Evolutionary conservation across 371 early-diverging fungal genomes (phyloP).

Genomic region (Umbelopsis sp.): DNA sequence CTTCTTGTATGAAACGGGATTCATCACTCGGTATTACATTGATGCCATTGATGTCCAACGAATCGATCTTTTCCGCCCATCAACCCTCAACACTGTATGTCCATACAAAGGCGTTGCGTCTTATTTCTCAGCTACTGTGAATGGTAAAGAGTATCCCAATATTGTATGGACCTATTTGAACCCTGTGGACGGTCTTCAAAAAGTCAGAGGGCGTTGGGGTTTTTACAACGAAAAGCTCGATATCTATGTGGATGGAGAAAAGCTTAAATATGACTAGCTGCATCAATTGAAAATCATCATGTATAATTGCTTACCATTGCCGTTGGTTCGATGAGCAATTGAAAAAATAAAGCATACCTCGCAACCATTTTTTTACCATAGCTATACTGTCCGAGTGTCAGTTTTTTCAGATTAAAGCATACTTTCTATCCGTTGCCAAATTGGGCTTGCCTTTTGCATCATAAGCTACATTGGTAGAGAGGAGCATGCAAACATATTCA

Average conservation of each 20-base stretch:
- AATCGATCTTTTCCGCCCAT: background rate
- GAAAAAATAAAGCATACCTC: no score
- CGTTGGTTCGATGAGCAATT: no score
- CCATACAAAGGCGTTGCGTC: background rate
- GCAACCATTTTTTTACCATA: no score
- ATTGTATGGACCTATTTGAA: background rate
- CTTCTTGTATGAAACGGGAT: background rate
- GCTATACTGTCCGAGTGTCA: no score
- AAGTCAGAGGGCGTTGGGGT: background rate
- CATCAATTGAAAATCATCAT: no score
- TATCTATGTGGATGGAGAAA: background rate
- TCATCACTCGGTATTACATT: background rate
- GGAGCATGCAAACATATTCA: no score
- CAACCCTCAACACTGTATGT: background rate
- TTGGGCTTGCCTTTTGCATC: no score
- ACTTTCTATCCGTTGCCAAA: no score
- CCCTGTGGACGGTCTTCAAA: background rate
- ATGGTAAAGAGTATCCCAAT: background rate
- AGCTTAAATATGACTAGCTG: background rate
- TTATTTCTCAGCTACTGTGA: background rate
- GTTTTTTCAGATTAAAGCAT: no score
- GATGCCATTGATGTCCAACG: background rate
- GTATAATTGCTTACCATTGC: no score
- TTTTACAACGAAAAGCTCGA: background rate
- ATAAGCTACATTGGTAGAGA: no score